A percentile compares a stretch with the other conserved stretches of the same genome.
Conservation (phyloP, 257 asterid species). For the Nyctanthes arbortristis region DNA sequence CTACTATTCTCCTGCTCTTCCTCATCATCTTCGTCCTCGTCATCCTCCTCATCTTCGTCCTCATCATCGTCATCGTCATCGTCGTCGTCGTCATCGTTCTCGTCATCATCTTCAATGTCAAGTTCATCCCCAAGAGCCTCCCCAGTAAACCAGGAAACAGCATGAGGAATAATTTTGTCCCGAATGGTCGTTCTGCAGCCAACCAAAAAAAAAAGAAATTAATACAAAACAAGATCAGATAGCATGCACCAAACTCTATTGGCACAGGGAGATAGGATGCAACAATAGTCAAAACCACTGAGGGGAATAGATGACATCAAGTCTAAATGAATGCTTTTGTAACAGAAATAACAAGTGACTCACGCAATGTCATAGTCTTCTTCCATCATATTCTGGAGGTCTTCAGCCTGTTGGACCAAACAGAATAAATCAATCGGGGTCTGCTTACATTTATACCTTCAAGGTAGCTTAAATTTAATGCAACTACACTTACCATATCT, state of each 20-base stretch:
- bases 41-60: slow-evolving; percentile 29
- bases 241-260: neutral
- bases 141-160: slow-evolving; percentile 90
- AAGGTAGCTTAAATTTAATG: neutral
- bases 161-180: slow-evolving; percentile 77
- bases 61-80: slow-evolving; percentile 21
- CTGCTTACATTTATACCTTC: neutral
- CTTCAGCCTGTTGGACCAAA: slow-evolving; percentile 61
- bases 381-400: slow-evolving; percentile 68
- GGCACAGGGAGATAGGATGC: neutral
- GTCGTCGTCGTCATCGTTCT: neutral
- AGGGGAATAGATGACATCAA: neutral
- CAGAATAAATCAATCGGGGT: slow-evolving; percentile 4
- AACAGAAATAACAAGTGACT: slow-evolving; percentile 23
- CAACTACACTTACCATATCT: slow-evolving; percentile 46
- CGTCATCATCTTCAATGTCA: slow-evolving; percentile 27
- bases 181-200: slow-evolving; percentile 66
- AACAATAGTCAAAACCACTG: neutral
- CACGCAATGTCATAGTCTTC: slow-evolving; percentile 88
- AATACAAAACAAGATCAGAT: neutral
- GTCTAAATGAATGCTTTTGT: neutral
- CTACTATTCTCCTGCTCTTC: slow-evolving; percentile 32
- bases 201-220: slow-evolving; percentile 1
- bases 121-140: slow-evolving; percentile 67
- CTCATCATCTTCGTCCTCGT: slow-evolving; percentile 35